Evolutionary conservation across 208 protist species (phyloP).

Genomic region (Leishmania tropica): DNA sequence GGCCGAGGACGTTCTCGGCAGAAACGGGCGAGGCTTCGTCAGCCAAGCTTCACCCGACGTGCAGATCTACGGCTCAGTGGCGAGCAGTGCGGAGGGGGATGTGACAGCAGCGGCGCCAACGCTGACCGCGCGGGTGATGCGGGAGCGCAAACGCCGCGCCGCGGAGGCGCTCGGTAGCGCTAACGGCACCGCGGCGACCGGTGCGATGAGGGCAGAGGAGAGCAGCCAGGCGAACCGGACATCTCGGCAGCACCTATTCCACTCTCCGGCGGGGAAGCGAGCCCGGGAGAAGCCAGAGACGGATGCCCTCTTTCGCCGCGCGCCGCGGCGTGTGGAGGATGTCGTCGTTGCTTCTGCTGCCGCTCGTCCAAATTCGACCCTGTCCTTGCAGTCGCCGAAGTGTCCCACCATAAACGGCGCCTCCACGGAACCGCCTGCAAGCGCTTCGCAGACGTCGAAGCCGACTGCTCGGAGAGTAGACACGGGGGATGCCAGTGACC

Average conservation of each 20-base stretch:
- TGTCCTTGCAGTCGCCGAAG: not conserved
- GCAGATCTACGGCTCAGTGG: not conserved
- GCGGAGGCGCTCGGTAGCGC: slow-evolving; percentile 9
- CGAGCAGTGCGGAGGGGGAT: not conserved
- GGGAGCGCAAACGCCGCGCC: slow-evolving; percentile 18
- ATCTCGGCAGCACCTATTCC: not conserved
- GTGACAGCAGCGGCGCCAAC: slow-evolving; percentile 1
- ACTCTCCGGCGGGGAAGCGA: not conserved
- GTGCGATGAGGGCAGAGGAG: not conserved
- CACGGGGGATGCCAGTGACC: not conserved
- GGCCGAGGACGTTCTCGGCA: slow-evolving; percentile 46
- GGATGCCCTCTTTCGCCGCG: not conserved
- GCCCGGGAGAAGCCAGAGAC: not conserved
- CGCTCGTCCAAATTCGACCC: not conserved
- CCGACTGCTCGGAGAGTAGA: not conserved
- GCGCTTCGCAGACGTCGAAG: not conserved
- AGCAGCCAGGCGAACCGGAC: not conserved
- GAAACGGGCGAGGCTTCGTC: not conserved
- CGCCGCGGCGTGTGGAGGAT: not conserved
- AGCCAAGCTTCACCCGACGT: not conserved
- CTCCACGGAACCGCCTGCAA: not conserved
- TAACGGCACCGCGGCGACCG: not conserved
- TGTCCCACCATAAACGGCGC: not conserved
- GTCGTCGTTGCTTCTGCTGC: not conserved
- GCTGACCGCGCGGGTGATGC: slow-evolving; percentile 24